Conservation (phyloP, 2,329 filamentous ascomycete species). For the Cucurbitaria berberidis region DNA sequence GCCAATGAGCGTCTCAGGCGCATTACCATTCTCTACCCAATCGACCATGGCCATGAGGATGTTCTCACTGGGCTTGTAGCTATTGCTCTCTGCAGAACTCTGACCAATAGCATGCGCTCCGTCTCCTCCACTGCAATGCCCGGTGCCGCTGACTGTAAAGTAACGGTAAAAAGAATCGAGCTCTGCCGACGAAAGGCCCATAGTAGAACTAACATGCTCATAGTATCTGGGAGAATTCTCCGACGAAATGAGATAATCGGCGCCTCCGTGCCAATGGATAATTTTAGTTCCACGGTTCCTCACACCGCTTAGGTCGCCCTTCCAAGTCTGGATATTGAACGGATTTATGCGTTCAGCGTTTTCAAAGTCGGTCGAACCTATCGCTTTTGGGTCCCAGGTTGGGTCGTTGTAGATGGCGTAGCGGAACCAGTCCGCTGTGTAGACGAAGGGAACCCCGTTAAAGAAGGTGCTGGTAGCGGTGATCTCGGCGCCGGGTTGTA, state of each 20-base stretch:
- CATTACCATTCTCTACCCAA: slow-evolving; percentile 54
- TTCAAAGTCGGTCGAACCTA: slow-evolving; percentile 52
- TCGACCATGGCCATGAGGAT: slow-evolving; percentile 56
- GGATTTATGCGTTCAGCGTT: slow-evolving; percentile 47
- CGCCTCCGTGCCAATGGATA: slow-evolving; percentile 55
- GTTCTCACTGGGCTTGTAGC: slow-evolving; percentile 51
- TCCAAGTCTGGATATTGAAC: slow-evolving; percentile 49
- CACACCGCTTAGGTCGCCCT: slow-evolving; percentile 49
- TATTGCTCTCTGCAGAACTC: slow-evolving; percentile 17
- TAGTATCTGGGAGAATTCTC: slow-evolving; percentile 58
- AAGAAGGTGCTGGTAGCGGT: slow-evolving; percentile 48
- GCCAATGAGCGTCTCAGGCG: slow-evolving; percentile 50
- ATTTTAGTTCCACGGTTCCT: slow-evolving; percentile 53
- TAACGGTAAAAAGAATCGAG: slow-evolving; percentile 57
- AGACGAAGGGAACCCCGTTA: slow-evolving; percentile 51
- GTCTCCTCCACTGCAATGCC: slow-evolving; percentile 57
- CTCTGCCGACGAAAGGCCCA: slow-evolving; percentile 42
- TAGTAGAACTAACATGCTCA: slow-evolving; percentile 54
- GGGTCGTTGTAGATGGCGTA: slow-evolving; percentile 58
- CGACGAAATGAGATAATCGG: slow-evolving; percentile 54
- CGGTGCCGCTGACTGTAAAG: slow-evolving; percentile 61
- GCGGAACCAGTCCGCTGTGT: slow-evolving; percentile 56
- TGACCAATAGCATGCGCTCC: slow-evolving; percentile 53
- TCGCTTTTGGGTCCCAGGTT: slow-evolving; percentile 49
- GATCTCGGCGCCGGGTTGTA: slow-evolving; percentile 57